Conservation (phyloP, 306 rosid species). For the Cyamopsis tetragonoloba region DNA sequence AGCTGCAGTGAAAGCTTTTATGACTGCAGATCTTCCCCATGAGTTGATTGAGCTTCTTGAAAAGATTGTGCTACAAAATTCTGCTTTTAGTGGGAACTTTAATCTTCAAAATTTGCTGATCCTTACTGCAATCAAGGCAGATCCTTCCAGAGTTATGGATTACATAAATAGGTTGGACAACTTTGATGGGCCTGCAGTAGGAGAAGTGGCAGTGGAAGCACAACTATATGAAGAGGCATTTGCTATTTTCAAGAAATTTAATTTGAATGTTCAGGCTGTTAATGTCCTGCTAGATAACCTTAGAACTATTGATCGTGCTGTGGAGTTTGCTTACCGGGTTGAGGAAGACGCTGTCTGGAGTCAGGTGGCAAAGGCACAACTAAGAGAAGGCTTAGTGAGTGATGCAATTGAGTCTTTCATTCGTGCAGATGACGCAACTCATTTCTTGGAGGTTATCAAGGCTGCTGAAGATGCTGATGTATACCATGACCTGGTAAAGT, state of each 20-base stretch:
- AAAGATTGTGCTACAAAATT: constrained; percentile 93
- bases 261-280: constrained; percentile 91
- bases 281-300: constrained; percentile 79
- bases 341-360: constrained; percentile 99
- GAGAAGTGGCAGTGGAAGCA: constrained; percentile 94
- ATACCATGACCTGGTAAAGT: constrained; percentile 83
- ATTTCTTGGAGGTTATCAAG: constrained; percentile 84
- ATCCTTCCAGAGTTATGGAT: constrained; percentile 97
- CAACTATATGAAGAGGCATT: constrained; percentile 84
- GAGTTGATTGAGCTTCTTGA: constrained; percentile 97
- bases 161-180: constrained; percentile 86
- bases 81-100: constrained; percentile 91
- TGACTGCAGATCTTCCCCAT: constrained; percentile 98
- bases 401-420: constrained; percentile 96
- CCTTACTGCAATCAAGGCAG: constrained; percentile 93
- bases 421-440: constrained; percentile 82
- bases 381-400: constrained; percentile 83
- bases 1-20: constrained; percentile 94
- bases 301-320: constrained; percentile 79
- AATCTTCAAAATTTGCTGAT: constrained; percentile 86
- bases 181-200: constrained; percentile 98
- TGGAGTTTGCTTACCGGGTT: constrained; percentile 91
- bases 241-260: constrained; percentile 87
- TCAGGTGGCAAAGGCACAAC: constrained; percentile 94
- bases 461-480: constrained; percentile 79